Conservation (phyloP, 177 flowering plant species). For the Telopea speciosissima region DNA sequence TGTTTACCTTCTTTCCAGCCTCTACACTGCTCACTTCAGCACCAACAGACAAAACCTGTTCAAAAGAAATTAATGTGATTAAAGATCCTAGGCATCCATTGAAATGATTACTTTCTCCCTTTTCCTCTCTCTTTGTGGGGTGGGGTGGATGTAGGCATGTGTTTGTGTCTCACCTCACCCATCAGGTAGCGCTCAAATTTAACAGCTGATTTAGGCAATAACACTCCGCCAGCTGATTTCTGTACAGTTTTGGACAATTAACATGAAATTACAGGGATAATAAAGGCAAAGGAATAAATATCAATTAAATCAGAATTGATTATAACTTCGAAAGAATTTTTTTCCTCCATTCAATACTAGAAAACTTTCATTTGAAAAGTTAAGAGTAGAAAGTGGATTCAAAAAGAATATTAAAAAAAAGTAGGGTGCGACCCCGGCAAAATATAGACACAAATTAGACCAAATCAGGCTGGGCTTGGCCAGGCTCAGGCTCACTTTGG, state of each 20-base stretch:
- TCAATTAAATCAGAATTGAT: not conserved
- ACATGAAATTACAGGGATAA: not conserved
- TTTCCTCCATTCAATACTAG: too few species aligned
- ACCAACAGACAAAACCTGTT: constrained; percentile 78
- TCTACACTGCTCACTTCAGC: constrained; percentile 59
- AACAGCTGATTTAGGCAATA: constrained; percentile 94
- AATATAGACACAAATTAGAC: too few species aligned
- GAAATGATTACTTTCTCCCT: too few species aligned
- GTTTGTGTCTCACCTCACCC: constrained; percentile 65
- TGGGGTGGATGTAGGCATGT: not conserved
- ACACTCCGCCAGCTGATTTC: constrained; percentile 97
- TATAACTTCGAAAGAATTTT: not conserved
- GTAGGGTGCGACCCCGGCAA: too few species aligned
- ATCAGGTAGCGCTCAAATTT: constrained; percentile 83
- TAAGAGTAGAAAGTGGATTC: not conserved
- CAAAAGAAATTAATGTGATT: constrained; percentile 4
- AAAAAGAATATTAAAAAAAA: too few species aligned
- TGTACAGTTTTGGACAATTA: constrained; percentile 23
- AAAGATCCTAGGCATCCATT: not conserved
- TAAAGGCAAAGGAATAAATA: not conserved
- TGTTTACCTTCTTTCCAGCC: constrained; percentile 78
- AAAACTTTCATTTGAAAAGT: not conserved
- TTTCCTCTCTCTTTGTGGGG: not conserved
- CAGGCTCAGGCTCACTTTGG: too few species aligned
- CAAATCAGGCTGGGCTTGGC: too few species aligned